A percentile compares a stretch with the other conserved stretches of the same genome.
phyloP scores from a whole-genome alignment of 257 asterid species.

The Coffea eugenioides region DNA sequence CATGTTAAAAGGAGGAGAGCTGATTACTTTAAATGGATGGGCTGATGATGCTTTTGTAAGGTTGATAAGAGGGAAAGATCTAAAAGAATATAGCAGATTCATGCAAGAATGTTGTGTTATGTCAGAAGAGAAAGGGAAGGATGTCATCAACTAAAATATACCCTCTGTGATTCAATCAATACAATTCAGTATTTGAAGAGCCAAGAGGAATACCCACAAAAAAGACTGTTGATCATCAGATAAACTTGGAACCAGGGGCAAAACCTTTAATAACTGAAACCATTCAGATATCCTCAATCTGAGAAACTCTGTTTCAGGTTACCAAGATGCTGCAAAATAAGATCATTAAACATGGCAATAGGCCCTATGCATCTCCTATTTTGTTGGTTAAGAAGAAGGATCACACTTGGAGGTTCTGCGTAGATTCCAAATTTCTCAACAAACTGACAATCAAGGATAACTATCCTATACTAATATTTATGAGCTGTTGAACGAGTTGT shows the following conservation, averaged over 20 bases:
- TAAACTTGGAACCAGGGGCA: not conserved
- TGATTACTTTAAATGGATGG: too few species aligned
- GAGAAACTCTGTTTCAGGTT: not conserved
- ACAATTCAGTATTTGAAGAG: not conserved
- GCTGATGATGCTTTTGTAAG: too few species aligned
- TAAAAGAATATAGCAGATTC: not conserved
- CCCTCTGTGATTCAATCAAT: not conserved
- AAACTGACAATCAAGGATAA: not conserved
- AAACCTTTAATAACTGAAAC: not conserved
- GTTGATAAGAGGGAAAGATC: not conserved
- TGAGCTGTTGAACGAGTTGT: not conserved
- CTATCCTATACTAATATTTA: not conserved
- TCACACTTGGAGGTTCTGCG: not conserved
- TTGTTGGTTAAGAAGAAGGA: not conserved
- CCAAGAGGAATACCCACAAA: not conserved
- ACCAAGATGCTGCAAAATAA: rapidly evolving
- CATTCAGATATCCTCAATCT: not conserved
- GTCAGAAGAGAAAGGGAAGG: not conserved
- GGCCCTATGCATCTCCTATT: not conserved
- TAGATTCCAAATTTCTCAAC: not conserved
- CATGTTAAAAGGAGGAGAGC: too few species aligned
- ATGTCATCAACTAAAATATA: too few species aligned
- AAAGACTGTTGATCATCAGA: not conserved
- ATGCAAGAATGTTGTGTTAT: not conserved
- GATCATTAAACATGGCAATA: not conserved